A percentile compares a stretch with the other conserved stretches of the same genome.
phyloP scores from a whole-genome alignment of 2,329 filamentous ascomycete genomes.

The Ceratocystis harringtonii region DNA sequence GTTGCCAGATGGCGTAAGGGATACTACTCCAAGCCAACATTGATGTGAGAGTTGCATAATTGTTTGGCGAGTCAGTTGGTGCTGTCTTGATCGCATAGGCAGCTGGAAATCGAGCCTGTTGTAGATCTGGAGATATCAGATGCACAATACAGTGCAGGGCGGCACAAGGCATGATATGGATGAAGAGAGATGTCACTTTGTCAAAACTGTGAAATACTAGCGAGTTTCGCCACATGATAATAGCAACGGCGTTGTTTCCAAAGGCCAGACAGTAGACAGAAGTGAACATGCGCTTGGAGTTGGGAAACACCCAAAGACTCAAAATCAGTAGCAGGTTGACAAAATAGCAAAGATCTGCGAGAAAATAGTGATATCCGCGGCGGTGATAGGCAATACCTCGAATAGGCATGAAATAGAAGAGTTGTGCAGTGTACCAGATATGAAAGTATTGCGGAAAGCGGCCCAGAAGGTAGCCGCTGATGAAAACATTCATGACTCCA shows the following conservation, averaged over 20 bases:
- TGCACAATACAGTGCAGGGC: conserved; percentile 88
- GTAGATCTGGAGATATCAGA: conserved; percentile 49
- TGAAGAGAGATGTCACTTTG: conserved; percentile 96
- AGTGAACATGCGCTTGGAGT: conserved; percentile 82
- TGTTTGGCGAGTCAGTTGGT: conserved; percentile 54
- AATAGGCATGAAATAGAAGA: conserved; percentile 94
- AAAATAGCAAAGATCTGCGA: conserved; percentile 96
- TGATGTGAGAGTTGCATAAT: conserved; percentile 59
- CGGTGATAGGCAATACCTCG: conserved; percentile 82
- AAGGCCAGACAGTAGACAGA: conserved; percentile 83
- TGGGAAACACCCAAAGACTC: conserved; percentile 79
- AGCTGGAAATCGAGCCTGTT: conserved; percentile 63
- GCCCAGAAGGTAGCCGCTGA: conserved; percentile 87
- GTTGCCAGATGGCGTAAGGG: conserved; percentile 86
- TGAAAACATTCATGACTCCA: conserved; percentile 92
- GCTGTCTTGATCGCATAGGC: conserved; percentile 65
- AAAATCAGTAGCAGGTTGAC: conserved; percentile 76
- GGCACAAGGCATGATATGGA: conserved; percentile 97
- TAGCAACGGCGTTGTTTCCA: conserved; percentile 93
- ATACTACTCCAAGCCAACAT: conserved; percentile 94
- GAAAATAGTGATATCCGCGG: conserved; percentile 90
- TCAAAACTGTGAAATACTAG: conserved; percentile 97
- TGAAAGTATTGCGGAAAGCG: conserved; percentile 76
- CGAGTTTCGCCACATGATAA: conserved; percentile 98
- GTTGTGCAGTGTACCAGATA: conserved; percentile 76